phyloP scores from a whole-genome alignment of 2,329 filamentous ascomycete species.

The Cladorrhinum sp. region DNA sequence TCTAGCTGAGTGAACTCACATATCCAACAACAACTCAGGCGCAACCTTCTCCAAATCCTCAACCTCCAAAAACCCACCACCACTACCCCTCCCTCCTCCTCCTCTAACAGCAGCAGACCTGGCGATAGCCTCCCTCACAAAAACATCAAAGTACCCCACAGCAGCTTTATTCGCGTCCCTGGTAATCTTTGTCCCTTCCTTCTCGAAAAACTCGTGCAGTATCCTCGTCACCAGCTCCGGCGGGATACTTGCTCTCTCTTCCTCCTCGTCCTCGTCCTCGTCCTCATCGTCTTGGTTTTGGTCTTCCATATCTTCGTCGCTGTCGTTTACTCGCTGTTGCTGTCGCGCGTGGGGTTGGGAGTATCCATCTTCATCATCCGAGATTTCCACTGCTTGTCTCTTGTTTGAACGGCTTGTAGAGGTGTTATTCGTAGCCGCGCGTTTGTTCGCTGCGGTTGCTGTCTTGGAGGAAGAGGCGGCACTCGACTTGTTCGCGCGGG shows the following conservation, averaged over 20 bases:
- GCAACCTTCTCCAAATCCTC: conserved; percentile 88
- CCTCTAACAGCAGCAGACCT: conserved; percentile 64
- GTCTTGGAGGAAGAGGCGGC: not conserved
- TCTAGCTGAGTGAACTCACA: too few species aligned
- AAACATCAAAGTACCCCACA: conserved; percentile 85
- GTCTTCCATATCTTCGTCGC: conserved; percentile 5
- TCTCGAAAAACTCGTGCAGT: conserved; percentile 75
- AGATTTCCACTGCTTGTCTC: conserved; percentile 22
- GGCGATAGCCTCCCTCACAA: conserved; percentile 84
- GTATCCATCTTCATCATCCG: not conserved
- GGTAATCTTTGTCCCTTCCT: conserved; percentile 68
- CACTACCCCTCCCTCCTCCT: conserved; percentile 54
- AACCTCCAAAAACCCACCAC: conserved; percentile 70
- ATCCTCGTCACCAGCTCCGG: conserved; percentile 71
- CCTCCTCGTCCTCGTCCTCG: conserved; percentile 22
- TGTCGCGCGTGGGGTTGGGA: not conserved
- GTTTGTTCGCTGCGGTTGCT: conserved; percentile 15
- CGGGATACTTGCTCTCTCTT: conserved; percentile 56
- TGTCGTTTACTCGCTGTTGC: not conserved
- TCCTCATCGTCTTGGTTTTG: conserved; percentile 17
- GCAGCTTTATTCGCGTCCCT: conserved; percentile 74
- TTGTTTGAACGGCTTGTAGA: conserved; percentile 2
- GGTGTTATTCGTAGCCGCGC: not conserved
- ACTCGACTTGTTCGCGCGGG: not conserved
- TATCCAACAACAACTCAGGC: conserved; percentile 81